Evolutionary conservation across 1,284 basidiomycete species (phyloP).

Genomic region (Ustilago curta): DNA sequence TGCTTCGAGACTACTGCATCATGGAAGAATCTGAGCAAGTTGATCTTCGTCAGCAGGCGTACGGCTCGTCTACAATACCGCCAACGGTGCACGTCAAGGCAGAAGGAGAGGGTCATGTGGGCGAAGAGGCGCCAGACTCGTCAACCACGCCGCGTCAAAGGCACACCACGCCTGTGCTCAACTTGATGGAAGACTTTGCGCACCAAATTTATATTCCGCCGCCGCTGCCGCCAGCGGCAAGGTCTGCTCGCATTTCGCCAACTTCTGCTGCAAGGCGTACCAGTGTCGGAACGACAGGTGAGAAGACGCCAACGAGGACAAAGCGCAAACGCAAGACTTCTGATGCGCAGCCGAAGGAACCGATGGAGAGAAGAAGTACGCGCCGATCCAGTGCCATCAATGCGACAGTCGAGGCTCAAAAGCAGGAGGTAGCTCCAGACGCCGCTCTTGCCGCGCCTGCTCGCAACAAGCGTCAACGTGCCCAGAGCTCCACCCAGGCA

Average conservation of each 20-base stretch:
- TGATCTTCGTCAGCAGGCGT: conserved; percentile 39
- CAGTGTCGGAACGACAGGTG: conserved; percentile 6
- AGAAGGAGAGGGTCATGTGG: conserved; percentile 19
- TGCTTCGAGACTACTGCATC: conserved; percentile 47
- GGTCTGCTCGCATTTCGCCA: conserved; percentile 6
- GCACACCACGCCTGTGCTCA: conserved; percentile 19
- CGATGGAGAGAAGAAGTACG: conserved; percentile 32
- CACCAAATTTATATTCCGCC: conserved; percentile 40
- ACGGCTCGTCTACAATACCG: conserved; percentile 22
- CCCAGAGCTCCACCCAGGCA: conserved; percentile 18
- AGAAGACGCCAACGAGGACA: conserved; percentile 9
- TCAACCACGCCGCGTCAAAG: background rate
- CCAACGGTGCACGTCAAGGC: conserved; percentile 27
- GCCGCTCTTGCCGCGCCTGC: conserved; percentile 1
- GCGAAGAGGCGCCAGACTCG: background rate
- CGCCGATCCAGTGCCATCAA: conserved; percentile 24
- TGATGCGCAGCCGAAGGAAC: conserved; percentile 10
- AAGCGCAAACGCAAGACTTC: conserved; percentile 37
- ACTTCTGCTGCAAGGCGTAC: conserved; percentile 5
- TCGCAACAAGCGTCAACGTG: conserved; percentile 27
- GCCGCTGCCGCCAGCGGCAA: conserved; percentile 5
- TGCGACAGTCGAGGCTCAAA: conserved; percentile 9
- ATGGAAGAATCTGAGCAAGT: conserved; percentile 20
- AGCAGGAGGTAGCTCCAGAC: background rate
- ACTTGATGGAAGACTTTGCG: conserved; percentile 53